Evolutionary conservation across 2,329 filamentous ascomycete genomes (phyloP).

Genomic region (Colletotrichum sojae): DNA sequence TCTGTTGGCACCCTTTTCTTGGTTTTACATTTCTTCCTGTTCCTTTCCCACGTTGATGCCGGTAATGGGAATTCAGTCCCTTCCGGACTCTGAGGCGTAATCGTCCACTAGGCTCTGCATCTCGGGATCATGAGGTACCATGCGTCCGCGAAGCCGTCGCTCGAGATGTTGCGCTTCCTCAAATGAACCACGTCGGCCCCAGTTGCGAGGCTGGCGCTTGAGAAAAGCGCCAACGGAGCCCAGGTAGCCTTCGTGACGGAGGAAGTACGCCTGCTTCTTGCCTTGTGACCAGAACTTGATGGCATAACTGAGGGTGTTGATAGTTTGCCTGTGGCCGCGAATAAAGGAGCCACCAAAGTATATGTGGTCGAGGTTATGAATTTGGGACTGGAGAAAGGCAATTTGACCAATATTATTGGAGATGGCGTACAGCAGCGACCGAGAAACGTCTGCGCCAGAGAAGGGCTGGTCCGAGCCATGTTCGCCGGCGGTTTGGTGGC

Average conservation of each 20-base stretch:
- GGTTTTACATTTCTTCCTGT: neutral
- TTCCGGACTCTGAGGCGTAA: slow-evolving; percentile 38
- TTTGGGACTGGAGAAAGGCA: slow-evolving; percentile 95
- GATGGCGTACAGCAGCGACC: slow-evolving; percentile 93
- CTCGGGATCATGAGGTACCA: slow-evolving; percentile 34
- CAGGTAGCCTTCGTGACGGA: slow-evolving; percentile 95
- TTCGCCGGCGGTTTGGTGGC: slow-evolving; percentile 24
- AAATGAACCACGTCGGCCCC: slow-evolving; percentile 87
- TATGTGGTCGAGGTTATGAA: slow-evolving; percentile 90
- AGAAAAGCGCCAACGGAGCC: slow-evolving; percentile 95
- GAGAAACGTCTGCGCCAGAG: slow-evolving; percentile 85
- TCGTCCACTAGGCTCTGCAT: slow-evolving; percentile 41
- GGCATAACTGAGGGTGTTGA: slow-evolving; percentile 96
- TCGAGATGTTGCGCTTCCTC: slow-evolving; percentile 61
- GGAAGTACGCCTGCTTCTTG: slow-evolving; percentile 93
- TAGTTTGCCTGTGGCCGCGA: slow-evolving; percentile 94
- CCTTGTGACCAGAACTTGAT: slow-evolving; percentile 99
- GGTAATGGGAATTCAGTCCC: slow-evolving; percentile 9
- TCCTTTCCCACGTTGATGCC: neutral
- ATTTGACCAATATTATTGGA: slow-evolving; percentile 99
- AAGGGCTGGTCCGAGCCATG: slow-evolving; percentile 66
- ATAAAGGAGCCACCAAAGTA: slow-evolving; percentile 99
- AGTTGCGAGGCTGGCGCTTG: slow-evolving; percentile 90
- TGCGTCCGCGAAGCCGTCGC: slow-evolving; percentile 21
- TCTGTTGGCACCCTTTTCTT: neutral